Conservation (phyloP, 2,329 filamentous ascomycete genomes). For the Fusarium ramigenum region DNA sequence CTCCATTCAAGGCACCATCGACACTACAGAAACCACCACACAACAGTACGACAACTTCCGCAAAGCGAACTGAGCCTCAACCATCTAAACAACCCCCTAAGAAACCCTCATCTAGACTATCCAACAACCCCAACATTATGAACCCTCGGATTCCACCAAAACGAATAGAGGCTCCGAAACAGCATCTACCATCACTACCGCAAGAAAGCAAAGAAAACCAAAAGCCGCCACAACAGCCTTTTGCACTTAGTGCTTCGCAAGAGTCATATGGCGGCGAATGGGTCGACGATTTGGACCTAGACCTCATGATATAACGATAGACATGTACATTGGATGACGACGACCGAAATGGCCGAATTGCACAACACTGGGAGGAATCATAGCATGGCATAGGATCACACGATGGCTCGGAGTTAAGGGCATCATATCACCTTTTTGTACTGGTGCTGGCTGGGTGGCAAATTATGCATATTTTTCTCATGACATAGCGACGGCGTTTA, state of each 20-base stretch:
- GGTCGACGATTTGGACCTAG: slow-evolving; percentile 50
- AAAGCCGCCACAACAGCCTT: slow-evolving; percentile 2
- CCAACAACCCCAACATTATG: not conserved
- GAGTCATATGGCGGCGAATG: slow-evolving; percentile 53
- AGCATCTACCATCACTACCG: not conserved
- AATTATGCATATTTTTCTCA: not conserved
- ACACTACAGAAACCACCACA: not conserved
- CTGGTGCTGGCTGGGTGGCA: slow-evolving; percentile 11
- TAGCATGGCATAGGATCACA: not conserved
- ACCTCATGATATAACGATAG: slow-evolving; percentile 42
- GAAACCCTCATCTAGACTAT: not conserved
- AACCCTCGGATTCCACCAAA: not conserved
- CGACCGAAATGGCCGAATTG: not conserved
- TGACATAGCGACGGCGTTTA: slow-evolving; percentile 32
- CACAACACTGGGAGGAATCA: not conserved
- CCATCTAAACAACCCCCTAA: not conserved
- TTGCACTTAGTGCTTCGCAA: slow-evolving; percentile 45
- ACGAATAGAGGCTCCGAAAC: not conserved
- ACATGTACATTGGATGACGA: slow-evolving; percentile 18
- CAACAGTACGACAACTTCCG: not conserved
- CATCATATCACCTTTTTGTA: not conserved
- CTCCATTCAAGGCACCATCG: not conserved
- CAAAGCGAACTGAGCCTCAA: not conserved
- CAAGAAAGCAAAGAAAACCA: slow-evolving; percentile 42
- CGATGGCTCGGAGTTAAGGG: slow-evolving; percentile 10